Evolutionary conservation across 1,139 yeast genomes (phyloP).

Genomic region (Hemisphaericaspora lyxosophila): DNA sequence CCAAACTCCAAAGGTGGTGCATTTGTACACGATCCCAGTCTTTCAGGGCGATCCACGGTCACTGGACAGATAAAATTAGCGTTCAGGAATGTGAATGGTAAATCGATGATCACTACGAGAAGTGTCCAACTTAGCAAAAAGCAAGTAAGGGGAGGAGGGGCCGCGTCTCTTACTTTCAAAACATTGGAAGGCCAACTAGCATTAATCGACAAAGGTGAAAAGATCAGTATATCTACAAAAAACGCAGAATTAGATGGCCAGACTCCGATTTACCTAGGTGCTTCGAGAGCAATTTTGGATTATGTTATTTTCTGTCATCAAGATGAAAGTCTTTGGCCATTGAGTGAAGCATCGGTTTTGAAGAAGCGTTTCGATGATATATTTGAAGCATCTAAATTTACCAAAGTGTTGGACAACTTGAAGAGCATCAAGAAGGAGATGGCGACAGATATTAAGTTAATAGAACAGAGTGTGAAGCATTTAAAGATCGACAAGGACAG

Average conservation of each 20-base stretch:
- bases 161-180: slow-evolving; percentile 65
- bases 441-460: slow-evolving; percentile 67
- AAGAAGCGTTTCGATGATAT: slow-evolving; percentile 95
- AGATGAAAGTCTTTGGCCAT: slow-evolving; percentile 96
- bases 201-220: slow-evolving; percentile 62
- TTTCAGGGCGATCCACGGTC: slow-evolving; percentile 73
- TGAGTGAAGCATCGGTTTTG: slow-evolving; percentile 83
- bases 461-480: slow-evolving; percentile 78
- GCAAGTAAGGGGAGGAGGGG: slow-evolving; percentile 30
- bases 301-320: slow-evolving; percentile 97
- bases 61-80: slow-evolving; percentile 90
- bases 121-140: slow-evolving; percentile 74
- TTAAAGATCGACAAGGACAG: slow-evolving; percentile 70
- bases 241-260: slow-evolving; percentile 82
- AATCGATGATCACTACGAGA: slow-evolving; percentile 82
- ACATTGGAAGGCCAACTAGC: slow-evolving; percentile 88
- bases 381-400: slow-evolving; percentile 90
- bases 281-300: slow-evolving; percentile 81
- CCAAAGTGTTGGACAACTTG: slow-evolving; percentile 82
- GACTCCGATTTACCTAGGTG: slow-evolving; percentile 83
- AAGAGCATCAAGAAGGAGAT: slow-evolving; percentile 77
- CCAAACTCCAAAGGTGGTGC: slow-evolving; percentile 98
- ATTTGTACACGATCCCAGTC: slow-evolving; percentile 89
- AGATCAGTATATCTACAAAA: slow-evolving; percentile 75
- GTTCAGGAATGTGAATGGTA: slow-evolving; percentile 70